Evolutionary conservation across 2,329 filamentous ascomycete species (phyloP).

Genomic region (Aureobasidium lini): DNA sequence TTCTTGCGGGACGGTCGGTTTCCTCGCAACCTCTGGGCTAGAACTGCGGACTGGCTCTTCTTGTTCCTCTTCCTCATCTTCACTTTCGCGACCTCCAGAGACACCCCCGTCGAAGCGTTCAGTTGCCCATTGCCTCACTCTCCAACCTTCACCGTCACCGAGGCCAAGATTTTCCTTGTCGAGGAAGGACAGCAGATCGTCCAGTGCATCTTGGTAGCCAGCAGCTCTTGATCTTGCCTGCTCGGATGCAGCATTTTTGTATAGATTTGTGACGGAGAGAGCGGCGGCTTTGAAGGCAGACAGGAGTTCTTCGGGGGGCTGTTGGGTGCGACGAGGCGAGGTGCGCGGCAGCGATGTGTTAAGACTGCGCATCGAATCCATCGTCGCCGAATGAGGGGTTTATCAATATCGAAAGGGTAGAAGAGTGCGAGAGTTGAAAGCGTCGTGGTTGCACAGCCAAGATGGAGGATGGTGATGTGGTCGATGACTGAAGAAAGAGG

Average conservation of each 20-base stretch:
- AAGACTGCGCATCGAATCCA: constrained; percentile 59
- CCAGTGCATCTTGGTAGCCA: constrained; percentile 89
- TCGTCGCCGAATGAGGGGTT: constrained; percentile 25
- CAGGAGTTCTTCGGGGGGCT: constrained; percentile 50
- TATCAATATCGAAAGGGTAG: not conserved
- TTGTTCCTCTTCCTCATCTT: constrained; percentile 55
- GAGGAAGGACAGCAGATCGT: constrained; percentile 78
- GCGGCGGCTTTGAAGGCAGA: constrained; percentile 89
- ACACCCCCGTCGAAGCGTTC: constrained; percentile 59
- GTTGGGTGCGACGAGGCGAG: constrained; percentile 31
- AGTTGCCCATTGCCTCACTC: constrained; percentile 58
- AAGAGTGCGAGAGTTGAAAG: not conserved
- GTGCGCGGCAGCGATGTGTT: constrained; percentile 54
- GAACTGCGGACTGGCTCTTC: constrained; percentile 47
- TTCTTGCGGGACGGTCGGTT: constrained; percentile 14
- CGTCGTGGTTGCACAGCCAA: not conserved
- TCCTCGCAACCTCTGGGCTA: constrained; percentile 26
- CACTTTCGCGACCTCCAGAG: constrained; percentile 48
- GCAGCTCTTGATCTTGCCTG: constrained; percentile 67
- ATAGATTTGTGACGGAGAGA: constrained; percentile 89
- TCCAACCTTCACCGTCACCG: constrained; percentile 68
- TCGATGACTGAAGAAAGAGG: constrained; percentile 1
- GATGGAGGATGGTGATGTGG: not conserved
- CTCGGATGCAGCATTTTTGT: constrained; percentile 79
- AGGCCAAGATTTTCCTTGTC: constrained; percentile 75